Base-by-base conservation (phyloP, 2,329 filamentous ascomycete species). In the Fragosphaeria purpurea region DNA sequence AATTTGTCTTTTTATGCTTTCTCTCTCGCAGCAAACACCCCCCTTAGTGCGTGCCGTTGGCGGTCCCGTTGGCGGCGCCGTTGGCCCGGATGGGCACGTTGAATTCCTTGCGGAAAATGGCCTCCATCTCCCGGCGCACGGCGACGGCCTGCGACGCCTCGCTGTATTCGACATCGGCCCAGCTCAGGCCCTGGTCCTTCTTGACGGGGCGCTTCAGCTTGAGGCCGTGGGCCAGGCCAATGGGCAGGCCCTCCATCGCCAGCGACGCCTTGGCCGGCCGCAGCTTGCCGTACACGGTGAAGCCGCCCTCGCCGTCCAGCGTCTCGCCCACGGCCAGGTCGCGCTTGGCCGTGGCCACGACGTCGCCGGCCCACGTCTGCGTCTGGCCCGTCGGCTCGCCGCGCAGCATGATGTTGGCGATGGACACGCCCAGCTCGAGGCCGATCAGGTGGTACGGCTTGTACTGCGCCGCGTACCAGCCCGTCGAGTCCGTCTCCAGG, bases 381-480 rank as follows among this genome's bases (percentile, higher is more conserved):
- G 63, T 68, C 54, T 71, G 67, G 5, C 69, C 68, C 1, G 69
- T 72, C 12, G 70, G 69, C 58, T 73, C 69, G 38, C 67, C 67
- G 7, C 70, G 67, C 47, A 66, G 66, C 68, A 71, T 70, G 56
- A 71, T 72, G 34, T 55, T 66, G 6, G 69, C 70, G 12, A 72
- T 59, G 2, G 67, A 70, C 13, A 70, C 60, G 5, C 70, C 70
- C 4, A 73, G 63, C 56, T 73, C 70, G 8, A 73, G 63, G 7
- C 70, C 68, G 48, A 73, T 73, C 22, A 73, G 62, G 56, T 73
- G 70, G 54, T 68, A 73, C 10, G 70, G 70, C 60, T 73, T 72
- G 60, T 67, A 72, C 54, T 72, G 67, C 3, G 65, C 67, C 5
- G 70, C 69, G 51, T 70, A 71, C 51, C 62, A 61, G 12, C 66